Evolutionary conservation across 208 protist species (phyloP), one percentile per base, ranked within the genome.

Genomic region (Trypanosoma avium): DNA sequence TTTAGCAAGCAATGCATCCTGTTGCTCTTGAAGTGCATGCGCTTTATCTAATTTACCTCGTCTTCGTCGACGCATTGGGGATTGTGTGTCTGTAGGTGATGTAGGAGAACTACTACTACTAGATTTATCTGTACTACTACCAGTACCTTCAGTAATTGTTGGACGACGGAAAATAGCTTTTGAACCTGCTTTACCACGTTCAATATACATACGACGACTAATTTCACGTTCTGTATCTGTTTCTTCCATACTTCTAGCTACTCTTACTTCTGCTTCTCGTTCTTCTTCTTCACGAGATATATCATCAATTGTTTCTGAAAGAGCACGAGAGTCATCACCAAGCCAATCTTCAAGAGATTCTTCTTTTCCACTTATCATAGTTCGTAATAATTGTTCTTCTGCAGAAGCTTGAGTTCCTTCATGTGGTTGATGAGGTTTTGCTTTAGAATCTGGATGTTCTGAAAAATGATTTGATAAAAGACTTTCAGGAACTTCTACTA

Each of bases 171-270:
- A 87, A 61, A 93, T 86, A 10, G 79, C 76, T 54, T 78, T 82
- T 29, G 87, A 85, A 21, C 90, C 90, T 0, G 79, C 87, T 58
- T 92, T 92, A 21, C 90, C 90, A 24, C 90, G 86, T 38, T 94
- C 87, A 70, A 96, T 93, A 75, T 96, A 96, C 26, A 77, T 77
- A 17, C 87, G 86, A 2, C 85, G 82, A 61, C 67, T 92, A 42
- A 93, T 70, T 58, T 84, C 87, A n/a, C 87, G 80, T 38, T 96
- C 83, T 46, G 70, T 70, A 46, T 89, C 76, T 21, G 87, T 94
- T 42, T 96, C 84, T 76, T 96, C 90, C 85, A 94, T 88, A 66
- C 85, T 96, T 3, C 75, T 77, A 29, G 87, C 82, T 36, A 96
- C 87, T 56, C 86, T 82, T 33, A 63, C 60, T 8, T 59, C 67